Conservation (phyloP, 352 stramenopile genomes). For the Globisporangium lucens region DNA sequence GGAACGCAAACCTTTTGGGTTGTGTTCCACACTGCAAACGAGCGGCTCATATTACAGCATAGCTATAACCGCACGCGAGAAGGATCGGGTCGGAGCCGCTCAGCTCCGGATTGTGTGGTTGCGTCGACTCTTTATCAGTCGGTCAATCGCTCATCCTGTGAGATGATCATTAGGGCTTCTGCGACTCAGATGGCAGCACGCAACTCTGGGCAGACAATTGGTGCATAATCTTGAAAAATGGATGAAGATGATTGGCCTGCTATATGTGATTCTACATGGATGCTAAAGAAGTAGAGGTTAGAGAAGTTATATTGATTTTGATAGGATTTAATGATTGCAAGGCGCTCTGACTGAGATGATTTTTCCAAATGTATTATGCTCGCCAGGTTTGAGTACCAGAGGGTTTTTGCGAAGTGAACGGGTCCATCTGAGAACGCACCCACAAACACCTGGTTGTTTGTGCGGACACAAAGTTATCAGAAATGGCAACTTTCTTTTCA, state of each 20-base stretch:
- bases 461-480: background rate
- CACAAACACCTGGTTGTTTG: background rate
- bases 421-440: constrained; percentile 9
- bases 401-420: background rate
- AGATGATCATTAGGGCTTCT: background rate
- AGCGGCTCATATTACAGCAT: background rate
- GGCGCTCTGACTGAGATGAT: too few species aligned
- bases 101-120: background rate
- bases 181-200: background rate
- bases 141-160: background rate
- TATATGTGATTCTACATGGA: background rate
- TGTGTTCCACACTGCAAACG: background rate
- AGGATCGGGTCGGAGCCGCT: background rate
- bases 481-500: background rate
- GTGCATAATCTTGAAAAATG: background rate
- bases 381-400: background rate
- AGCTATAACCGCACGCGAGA: background rate
- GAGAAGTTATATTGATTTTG: too few species aligned
- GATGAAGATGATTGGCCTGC: background rate
- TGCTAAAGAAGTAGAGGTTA: too few species aligned
- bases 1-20: background rate
- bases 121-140: background rate
- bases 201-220: constrained; percentile 2
- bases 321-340: too few species aligned
- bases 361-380: background rate